Conservation (phyloP, 2,329 filamentous ascomycete species). For the Epichloe bromicola region DNA sequence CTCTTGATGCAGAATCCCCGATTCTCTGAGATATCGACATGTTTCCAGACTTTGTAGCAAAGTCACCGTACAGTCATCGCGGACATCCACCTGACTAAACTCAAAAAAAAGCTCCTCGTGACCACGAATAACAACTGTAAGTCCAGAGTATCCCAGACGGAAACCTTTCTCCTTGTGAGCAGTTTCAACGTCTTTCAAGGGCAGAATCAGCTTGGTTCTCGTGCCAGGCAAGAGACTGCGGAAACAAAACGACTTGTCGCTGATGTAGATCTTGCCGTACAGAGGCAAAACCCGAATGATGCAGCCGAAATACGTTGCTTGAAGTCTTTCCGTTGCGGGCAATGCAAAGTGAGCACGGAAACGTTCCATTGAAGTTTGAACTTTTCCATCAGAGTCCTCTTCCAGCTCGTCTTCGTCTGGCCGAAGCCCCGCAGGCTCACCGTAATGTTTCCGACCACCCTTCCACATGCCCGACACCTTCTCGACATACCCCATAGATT, state of each 20-base stretch:
- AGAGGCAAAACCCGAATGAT: slow-evolving; percentile 81
- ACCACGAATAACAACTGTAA: slow-evolving; percentile 85
- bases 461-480: slow-evolving; percentile 98
- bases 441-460: slow-evolving; percentile 80
- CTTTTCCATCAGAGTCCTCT: slow-evolving; percentile 49
- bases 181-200: slow-evolving; percentile 82
- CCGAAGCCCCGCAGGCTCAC: slow-evolving; percentile 40
- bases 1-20: slow-evolving; percentile 51
- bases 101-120: slow-evolving; percentile 97
- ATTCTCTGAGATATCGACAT: slow-evolving; percentile 56
- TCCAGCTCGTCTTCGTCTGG: slow-evolving; percentile 43
- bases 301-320: slow-evolving; percentile 85
- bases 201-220: slow-evolving; percentile 82
- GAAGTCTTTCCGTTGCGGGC: slow-evolving; percentile 68
- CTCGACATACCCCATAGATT: slow-evolving; percentile 92
- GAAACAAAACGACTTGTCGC: slow-evolving; percentile 80
- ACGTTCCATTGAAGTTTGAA: slow-evolving; percentile 57
- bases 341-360: slow-evolving; percentile 86
- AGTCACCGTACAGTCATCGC: slow-evolving; percentile 82
- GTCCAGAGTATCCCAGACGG: slow-evolving; percentile 75
- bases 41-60: slow-evolving; percentile 65
- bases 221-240: slow-evolving; percentile 81
- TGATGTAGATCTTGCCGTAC: slow-evolving; percentile 94
- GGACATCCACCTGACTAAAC: slow-evolving; percentile 61
- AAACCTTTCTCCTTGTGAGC: slow-evolving; percentile 93